These are phyloP conservation scores for Panicum miliaceum DNA, from an alignment of 176 grass and related monocot genomes.

Conservation along the genomic window DNA sequence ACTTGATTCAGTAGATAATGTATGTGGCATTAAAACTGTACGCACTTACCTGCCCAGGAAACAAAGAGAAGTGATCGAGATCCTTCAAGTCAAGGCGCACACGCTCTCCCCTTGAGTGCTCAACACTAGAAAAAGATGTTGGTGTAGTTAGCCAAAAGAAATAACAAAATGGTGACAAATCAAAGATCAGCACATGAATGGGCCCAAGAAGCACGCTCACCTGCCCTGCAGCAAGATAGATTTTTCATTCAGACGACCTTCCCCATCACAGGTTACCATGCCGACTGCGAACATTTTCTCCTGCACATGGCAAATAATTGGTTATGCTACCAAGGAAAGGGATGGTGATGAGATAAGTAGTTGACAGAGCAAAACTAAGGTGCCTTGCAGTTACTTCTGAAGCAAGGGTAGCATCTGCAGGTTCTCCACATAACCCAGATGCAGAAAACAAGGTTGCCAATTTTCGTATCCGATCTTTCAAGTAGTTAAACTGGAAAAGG, in stretches of 20 bases:
- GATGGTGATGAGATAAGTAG: background rate
- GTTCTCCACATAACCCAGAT: conserved; percentile 59
- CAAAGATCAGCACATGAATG: conserved; percentile 13
- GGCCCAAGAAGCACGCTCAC: conserved; percentile 44
- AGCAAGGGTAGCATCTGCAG: conserved; percentile 75
- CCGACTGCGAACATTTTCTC: conserved; percentile 91
- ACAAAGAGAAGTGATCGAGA: conserved; percentile 83
- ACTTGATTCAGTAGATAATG: conserved; percentile 34
- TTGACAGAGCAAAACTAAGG: conserved; percentile 5
- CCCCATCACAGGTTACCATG: conserved; percentile 87
- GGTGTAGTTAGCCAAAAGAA: conserved; percentile 39
- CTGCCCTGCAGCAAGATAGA: conserved; percentile 94
- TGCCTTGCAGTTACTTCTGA: conserved; percentile 73
- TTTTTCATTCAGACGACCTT: conserved; percentile 97
- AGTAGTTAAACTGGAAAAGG: conserved; percentile 81
- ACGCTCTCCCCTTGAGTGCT: conserved; percentile 73
- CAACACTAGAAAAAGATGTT: conserved; percentile 53
- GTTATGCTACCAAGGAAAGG: conserved; percentile 24
- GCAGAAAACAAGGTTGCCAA: conserved; percentile 57
- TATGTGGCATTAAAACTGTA: background rate
- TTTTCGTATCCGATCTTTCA: conserved; percentile 72
- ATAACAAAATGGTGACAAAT: conserved; percentile 17
- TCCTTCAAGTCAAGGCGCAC: conserved; percentile 87
- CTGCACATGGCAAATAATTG: conserved; percentile 51
- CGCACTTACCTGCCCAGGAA: conserved; percentile 77